phyloP scores from a whole-genome alignment of 345 rosid genomes.

The Lepidium africanum region DNA sequence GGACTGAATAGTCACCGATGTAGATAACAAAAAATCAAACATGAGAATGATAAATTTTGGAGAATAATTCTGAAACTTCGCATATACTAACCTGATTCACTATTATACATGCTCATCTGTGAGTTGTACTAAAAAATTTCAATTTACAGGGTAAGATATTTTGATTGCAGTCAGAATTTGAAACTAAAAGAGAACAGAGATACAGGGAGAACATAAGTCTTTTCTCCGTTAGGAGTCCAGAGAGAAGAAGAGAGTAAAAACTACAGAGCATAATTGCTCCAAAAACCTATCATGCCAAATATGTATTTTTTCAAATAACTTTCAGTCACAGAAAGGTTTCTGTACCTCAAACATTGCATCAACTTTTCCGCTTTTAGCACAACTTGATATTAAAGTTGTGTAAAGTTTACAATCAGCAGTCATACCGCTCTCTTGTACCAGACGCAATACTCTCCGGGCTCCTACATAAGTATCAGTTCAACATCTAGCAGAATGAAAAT shows the following conservation, averaged over 20 bases:
- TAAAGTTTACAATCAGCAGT: constrained; percentile 83
- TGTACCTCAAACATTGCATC: constrained; percentile 93
- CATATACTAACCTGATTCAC: not conserved
- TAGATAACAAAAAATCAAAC: not conserved
- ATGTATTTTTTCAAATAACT: not conserved
- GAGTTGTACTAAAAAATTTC: not conserved
- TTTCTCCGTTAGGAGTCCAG: not conserved
- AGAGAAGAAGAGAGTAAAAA: not conserved
- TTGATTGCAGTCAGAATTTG: not conserved
- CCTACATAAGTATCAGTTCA: constrained; percentile 39
- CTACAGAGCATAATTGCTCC: not conserved
- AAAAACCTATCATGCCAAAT: not conserved
- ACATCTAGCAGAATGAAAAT: not conserved
- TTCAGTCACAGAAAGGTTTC: constrained; percentile 17
- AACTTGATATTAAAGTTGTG: constrained; percentile 86
- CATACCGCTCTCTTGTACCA: constrained; percentile 61
- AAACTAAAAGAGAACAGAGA: not conserved
- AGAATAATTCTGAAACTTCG: not conserved
- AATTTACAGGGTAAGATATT: not conserved
- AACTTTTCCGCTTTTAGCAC: constrained; percentile 91
- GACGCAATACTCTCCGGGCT: constrained; percentile 61
- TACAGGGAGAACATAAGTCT: not conserved
- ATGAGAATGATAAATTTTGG: not conserved
- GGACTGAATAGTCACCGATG: not conserved
- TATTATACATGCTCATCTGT: not conserved